phyloP scores from a whole-genome alignment of 148 eudicot species.

The Vaccinium vitisidaea region DNA sequence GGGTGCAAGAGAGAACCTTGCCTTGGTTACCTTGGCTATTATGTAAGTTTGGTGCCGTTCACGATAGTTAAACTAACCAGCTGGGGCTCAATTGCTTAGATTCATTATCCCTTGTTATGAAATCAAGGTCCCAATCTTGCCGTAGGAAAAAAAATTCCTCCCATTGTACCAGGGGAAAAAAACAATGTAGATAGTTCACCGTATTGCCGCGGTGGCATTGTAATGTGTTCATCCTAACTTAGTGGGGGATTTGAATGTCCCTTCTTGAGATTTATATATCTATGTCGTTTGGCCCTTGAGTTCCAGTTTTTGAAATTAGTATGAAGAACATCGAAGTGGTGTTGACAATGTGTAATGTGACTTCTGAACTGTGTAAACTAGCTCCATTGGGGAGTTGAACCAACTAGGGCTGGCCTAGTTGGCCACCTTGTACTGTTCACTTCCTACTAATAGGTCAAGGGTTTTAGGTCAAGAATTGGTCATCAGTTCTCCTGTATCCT shows the following conservation, averaged over 20 bases:
- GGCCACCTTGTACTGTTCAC: neutral
- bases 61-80: neutral
- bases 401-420: neutral
- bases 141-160: neutral
- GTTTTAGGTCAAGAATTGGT: neutral
- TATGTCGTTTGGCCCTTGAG: neutral
- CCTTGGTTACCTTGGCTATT: neutral
- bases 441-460: neutral
- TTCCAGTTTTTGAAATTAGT: neutral
- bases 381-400: neutral
- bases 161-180: neutral
- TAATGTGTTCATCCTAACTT: neutral
- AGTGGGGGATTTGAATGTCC: neutral
- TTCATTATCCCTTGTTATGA: neutral
- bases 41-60: neutral
- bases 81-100: neutral
- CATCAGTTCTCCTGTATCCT: no score
- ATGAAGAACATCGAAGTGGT: neutral
- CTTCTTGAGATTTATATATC: neutral
- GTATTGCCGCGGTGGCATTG: neutral
- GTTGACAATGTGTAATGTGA: neutral
- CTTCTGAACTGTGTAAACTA: neutral
- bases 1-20: constrained; percentile 3
- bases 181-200: neutral
- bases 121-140: neutral